Percentiles rank a stretch among this genome's conserved stretches.
Conservation (phyloP, 2,329 filamentous ascomycete species). For the Alternaria incomplexa region DNA sequence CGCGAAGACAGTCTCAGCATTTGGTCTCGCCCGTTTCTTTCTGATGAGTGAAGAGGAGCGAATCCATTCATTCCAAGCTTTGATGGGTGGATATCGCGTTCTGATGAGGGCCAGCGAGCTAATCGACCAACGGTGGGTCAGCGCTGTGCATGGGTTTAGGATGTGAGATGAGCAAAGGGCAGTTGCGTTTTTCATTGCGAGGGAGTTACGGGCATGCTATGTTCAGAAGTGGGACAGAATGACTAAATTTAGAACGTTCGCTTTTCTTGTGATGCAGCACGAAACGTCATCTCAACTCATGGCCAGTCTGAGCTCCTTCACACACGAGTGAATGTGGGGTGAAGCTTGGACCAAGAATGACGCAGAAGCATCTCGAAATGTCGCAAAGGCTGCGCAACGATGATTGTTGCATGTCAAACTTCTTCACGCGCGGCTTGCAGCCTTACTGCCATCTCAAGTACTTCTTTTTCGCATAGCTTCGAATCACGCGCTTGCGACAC, state of each 20-base stretch:
- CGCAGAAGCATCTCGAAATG: constrained; percentile 28
- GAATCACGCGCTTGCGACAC: neutral
- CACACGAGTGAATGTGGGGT: constrained; percentile 5
- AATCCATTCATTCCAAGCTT: constrained; percentile 54
- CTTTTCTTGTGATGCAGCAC: neutral
- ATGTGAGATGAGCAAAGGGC: constrained; percentile 10
- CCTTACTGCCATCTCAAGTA: constrained; percentile 2
- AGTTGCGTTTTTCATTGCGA: neutral
- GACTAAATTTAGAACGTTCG: neutral
- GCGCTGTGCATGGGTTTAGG: constrained; percentile 43
- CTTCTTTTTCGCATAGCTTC: neutral
- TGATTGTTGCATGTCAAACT: neutral
- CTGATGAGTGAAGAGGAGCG: constrained; percentile 62
- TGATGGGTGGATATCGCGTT: constrained; percentile 63
- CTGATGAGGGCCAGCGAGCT: constrained; percentile 58
- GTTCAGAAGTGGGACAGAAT: neutral
- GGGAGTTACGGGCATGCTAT: neutral
- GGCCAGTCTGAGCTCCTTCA: neutral
- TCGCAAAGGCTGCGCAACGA: constrained; percentile 19
- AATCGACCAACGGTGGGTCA: constrained; percentile 60
- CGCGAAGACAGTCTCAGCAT: constrained; percentile 11
- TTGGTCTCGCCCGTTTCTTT: constrained; percentile 62
- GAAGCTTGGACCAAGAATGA: constrained; percentile 24
- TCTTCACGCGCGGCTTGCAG: neutral
- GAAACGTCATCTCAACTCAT: neutral